A percentile compares a stretch with the other conserved stretches of the same genome.
Conservation (phyloP, 768 basidiomycete species). For the Russula vinacea region DNA sequence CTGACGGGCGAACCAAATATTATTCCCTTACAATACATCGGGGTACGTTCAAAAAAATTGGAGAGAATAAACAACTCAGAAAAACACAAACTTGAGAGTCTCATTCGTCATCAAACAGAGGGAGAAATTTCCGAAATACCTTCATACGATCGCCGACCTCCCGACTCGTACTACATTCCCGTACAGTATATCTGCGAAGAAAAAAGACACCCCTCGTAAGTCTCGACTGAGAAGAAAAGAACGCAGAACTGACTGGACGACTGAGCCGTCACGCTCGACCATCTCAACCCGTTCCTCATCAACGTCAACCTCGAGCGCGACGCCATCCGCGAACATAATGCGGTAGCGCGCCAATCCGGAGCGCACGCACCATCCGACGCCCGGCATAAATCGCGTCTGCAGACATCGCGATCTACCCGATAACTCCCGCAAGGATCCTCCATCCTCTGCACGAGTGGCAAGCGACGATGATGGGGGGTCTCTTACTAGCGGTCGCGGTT, state of each 20-base stretch:
- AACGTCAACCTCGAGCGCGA: constrained; percentile 42
- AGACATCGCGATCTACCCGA: constrained; percentile 15
- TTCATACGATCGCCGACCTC: constrained; percentile 43
- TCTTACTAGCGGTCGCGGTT: not conserved
- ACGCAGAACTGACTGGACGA: constrained; percentile 29
- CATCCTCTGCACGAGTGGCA: constrained; percentile 25
- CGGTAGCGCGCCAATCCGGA: constrained; percentile 41
- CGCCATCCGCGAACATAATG: constrained; percentile 46
- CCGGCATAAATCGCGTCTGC: constrained; percentile 43
- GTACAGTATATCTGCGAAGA: constrained; percentile 37
- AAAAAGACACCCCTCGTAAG: not conserved
- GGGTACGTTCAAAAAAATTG: not conserved
- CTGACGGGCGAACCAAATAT: too few relatives aligned
- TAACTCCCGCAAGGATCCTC: not conserved
- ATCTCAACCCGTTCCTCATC: constrained; percentile 45
- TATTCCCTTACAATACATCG: not conserved
- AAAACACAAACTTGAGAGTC: constrained; percentile 4
- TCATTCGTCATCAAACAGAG: constrained; percentile 42
- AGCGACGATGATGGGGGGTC: constrained; percentile 27
- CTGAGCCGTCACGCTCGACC: constrained; percentile 34
- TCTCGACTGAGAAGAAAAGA: not conserved
- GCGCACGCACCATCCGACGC: constrained; percentile 46
- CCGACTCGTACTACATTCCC: constrained; percentile 37
- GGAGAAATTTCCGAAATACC: constrained; percentile 43
- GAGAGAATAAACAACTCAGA: not conserved